Evolutionary conservation across 768 basidiomycete species (phyloP), one percentile per base, ranked within the genome.

Genomic region (Mycena capillaripes): DNA sequence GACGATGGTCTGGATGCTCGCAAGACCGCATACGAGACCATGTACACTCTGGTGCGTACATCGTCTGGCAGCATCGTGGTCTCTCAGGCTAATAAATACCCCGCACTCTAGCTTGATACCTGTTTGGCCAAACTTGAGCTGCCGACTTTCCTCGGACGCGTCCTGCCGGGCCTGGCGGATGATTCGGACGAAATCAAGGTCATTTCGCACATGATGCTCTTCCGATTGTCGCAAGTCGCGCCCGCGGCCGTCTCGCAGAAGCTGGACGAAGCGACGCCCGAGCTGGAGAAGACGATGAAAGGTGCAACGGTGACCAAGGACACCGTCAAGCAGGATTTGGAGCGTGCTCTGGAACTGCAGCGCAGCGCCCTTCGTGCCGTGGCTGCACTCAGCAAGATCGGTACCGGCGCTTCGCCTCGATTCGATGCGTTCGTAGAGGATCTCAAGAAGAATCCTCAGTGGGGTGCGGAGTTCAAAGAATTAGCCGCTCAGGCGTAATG

Each of bases 121-220:
- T 98, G 96, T 80, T 87, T 98, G 67, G 86, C 88, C 69, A 95
- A 93, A 79, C 89, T 99, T 57, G 97, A 98, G 78, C 85, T 98
- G 23, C 91, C 94, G 73, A 91, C 93, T 52, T 97, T 97, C 86
- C 87, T 98, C 27, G 88, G 86, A 27, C 89, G 92, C 55, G 93
- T 98, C 55, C 87, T 97, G 59, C 89, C 90, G 1, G 97, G 96
- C 1, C 89, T 99, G 16, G 85, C 88, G 2, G 98, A 99, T 80
- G 92, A 93, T 65, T 95, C 95, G 6, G 97, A 99, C 80, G 98
- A 99, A 80, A 95, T 99, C 86, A 98, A 98, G 82, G 96, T 98
- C 55, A 90, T 98, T 70, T 96, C 93, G 62, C 95, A 97, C 81
- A 95, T 99, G 90, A 94, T 97, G 86, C 88, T 99, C 44, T 95